Conservation (phyloP, 23 red algal species). For the Cyanidium caldarium region DNA sequence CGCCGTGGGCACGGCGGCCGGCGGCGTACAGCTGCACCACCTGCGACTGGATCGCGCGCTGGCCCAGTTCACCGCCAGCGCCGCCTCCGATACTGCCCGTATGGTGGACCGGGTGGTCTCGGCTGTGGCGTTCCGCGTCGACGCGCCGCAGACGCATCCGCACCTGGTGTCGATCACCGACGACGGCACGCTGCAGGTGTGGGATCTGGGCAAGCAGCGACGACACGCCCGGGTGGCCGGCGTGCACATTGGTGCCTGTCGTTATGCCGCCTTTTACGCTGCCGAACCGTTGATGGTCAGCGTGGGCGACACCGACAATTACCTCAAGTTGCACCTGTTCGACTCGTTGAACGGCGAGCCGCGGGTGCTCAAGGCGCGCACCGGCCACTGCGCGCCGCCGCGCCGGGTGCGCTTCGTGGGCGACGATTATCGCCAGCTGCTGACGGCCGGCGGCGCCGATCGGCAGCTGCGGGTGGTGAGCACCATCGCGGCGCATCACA, state of each 20-base stretch:
- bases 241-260: slow-evolving; percentile 44
- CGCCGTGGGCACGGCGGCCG: slow-evolving; percentile 39
- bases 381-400: slow-evolving; percentile 62
- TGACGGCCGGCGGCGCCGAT: slow-evolving; percentile 55
- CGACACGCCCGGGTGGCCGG: slow-evolving; percentile 15
- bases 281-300: slow-evolving; percentile 57
- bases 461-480: slow-evolving; percentile 49
- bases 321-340: slow-evolving; percentile 74
- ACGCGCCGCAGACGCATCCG: slow-evolving; percentile 25
- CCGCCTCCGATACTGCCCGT: too few species aligned
- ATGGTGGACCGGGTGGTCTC: too few species aligned
- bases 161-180: slow-evolving; percentile 31
- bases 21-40: slow-evolving; percentile 44
- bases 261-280: slow-evolving; percentile 30
- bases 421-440: slow-evolving; percentile 57
- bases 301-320: slow-evolving; percentile 59
- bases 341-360: slow-evolving; percentile 15
- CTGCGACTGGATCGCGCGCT: slow-evolving; percentile 18
- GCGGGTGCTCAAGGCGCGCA: slow-evolving; percentile 49
- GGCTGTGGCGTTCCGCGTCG: slow-evolving; percentile 53
- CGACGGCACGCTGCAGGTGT: slow-evolving; percentile 45
- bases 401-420: slow-evolving; percentile 53
- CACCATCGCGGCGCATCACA: slow-evolving; percentile 34
- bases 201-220: slow-evolving; percentile 39
- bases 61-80: background rate